These are phyloP conservation scores for Lolium perenne DNA, from an alignment of 176 grass and related monocot species.

Conservation along the genomic window DNA sequence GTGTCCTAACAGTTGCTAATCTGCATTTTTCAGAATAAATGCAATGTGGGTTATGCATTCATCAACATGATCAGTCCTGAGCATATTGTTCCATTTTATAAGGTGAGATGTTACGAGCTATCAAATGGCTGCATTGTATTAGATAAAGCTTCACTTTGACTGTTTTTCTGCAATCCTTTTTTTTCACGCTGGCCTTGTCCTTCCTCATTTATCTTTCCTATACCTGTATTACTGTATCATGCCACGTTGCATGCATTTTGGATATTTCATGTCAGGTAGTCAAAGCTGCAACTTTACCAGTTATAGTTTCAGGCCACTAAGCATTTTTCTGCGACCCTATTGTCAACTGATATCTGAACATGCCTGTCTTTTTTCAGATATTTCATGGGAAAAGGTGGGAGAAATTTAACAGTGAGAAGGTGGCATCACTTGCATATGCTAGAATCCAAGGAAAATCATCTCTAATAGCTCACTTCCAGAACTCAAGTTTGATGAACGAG, in stretches of 20 bases:
- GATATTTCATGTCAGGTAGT: slow-evolving; percentile 20
- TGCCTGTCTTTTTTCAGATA: slow-evolving; percentile 54
- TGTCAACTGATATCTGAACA: slow-evolving; percentile 11
- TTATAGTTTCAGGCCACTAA: neutral
- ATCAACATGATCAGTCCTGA: slow-evolving; percentile 94
- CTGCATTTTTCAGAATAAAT: slow-evolving; percentile 85
- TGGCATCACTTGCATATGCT: slow-evolving; percentile 96
- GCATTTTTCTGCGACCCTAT: neutral
- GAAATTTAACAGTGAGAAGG: slow-evolving; percentile 98
- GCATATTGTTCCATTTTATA: slow-evolving; percentile 90
- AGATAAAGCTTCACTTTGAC: neutral
- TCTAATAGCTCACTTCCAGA: slow-evolving; percentile 90
- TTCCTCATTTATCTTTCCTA: slow-evolving; percentile 20
- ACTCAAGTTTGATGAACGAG: slow-evolving; percentile 98
- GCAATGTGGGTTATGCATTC: slow-evolving; percentile 96
- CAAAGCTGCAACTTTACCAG: neutral
- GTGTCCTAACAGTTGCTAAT: slow-evolving; percentile 25
- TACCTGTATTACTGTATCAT: slow-evolving; percentile 30
- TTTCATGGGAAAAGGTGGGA: slow-evolving; percentile 98
- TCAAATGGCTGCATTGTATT: slow-evolving; percentile 19
- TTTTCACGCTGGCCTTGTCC: neutral
- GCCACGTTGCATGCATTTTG: slow-evolving; percentile 18
- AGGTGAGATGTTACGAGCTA: slow-evolving; percentile 60
- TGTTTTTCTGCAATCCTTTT: neutral
- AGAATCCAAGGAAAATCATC: slow-evolving; percentile 92